Base-by-base conservation (phyloP, 192 early-diverging fungal species). In the Mortierella hygrophila region DNA sequence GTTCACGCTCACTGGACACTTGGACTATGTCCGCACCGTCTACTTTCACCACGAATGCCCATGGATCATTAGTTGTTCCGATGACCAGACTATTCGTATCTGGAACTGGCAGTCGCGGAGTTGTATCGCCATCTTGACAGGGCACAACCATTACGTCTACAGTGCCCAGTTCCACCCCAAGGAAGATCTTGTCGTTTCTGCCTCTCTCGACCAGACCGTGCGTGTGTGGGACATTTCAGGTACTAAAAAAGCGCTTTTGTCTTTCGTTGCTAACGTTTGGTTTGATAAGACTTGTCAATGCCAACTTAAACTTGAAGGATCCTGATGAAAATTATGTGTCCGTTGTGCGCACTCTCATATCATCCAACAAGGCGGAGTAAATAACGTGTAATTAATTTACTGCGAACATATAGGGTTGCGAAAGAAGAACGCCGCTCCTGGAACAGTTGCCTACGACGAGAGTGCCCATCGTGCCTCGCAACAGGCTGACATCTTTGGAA, bases 21-120 rank as follows among this genome's bases (percentile, higher is more conserved):
- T 99, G 79, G 98, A 99, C 83, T 99, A 98, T 82, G 97, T 99
- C 54, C 97, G 98, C 73, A 97, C 96, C 7, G 97, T 97, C 2
- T 96, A 91, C 87, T 99, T 99, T 90, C 98, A 99, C 83, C 95
- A 96, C 79, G 98, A 99, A 87, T 93, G 94, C 82, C 98, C 98
- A 40, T 99, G 98, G 98, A 98, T 99, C 70, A 93, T 99, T 75
- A 94, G 92, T 74, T 95, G 95, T 72, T 97, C 97, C 11, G 98
- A 99, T 81, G 98, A 99, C 88, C 97, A 99, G 84, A 99, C 98
- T 11, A 97, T 99, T 78, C 96, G 98, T 63, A 99, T 99, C 72
- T 99, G 98, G 98, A 99, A 99, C 91, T 99, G 98, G 98, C 98
- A 99, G 88, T 97, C 96, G 42, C 91, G 97, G 70, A 98, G 93